Base-by-base conservation (phyloP, 805 yeast genomes). In the Candida qinlingensis region DNA sequence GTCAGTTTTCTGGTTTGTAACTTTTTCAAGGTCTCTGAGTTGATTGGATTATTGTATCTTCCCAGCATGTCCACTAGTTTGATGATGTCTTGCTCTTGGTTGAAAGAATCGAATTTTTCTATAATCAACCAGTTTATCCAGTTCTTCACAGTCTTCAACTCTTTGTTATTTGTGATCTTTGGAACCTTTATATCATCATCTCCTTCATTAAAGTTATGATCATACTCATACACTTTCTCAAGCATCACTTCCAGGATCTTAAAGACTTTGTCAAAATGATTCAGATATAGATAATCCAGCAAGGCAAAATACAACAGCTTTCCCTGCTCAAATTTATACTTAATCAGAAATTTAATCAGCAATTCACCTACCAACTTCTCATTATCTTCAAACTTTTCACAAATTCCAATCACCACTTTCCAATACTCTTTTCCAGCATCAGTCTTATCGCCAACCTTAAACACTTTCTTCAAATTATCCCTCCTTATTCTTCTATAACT, bases 401-500 rank as follows among this genome's bases (percentile, higher is more conserved):
- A 50, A 4, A 70, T 51, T 10, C 41, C 42, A 8, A 65, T 62
- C 34, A 76, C 57, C 4, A 70, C 59, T 28, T 57, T 61, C 78
- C 78, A 72, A 53, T 73, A 74, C 52, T 67, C 69, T n/a, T 50
- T 52, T 0, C 78, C 80, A 3, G 52, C 58, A 27, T 67, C 74
- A 12, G 70, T 58, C 1, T 74, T 63, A 51, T 75, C 79, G 5
- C 79, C 80, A 45, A 42, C 63, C 52, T 73, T 75, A 50, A 67
- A 64, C 10, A 67, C 48, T 36, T 56, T 64, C 39, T 62, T 64
- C 30, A 78, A 58, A 50, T 79, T 70, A 28, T 67, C 65, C 52
- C 77, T 73, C 35, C 86, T 62, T 9, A 78, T 63, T 45, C 77
- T 71, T 57, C 81, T 74, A 64, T 76, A 78, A 4, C 58, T 61